Evolutionary conservation across 1,139 yeast genomes (phyloP).

Genomic region (Blastobotrys apis): DNA sequence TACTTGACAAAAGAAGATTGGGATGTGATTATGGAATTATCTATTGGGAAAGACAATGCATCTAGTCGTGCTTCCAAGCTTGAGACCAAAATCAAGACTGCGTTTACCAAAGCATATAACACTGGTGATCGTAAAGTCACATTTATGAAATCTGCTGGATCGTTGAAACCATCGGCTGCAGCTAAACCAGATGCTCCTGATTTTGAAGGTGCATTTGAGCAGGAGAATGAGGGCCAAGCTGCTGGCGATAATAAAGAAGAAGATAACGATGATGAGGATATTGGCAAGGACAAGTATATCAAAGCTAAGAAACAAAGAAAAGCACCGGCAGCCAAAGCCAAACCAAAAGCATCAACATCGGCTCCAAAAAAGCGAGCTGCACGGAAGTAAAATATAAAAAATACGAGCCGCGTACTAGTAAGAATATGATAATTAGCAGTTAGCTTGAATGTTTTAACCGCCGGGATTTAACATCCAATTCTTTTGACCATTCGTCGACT

Average conservation of each 20-base stretch:
- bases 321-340: slow-evolving; percentile 16
- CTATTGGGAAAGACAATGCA: slow-evolving; percentile 54
- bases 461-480: slow-evolving; percentile 43
- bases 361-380: slow-evolving; percentile 3
- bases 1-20: slow-evolving; percentile 87
- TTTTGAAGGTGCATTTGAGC: slow-evolving; percentile 47
- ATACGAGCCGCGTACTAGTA: too few species aligned
- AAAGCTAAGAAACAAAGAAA: slow-evolving; percentile 32
- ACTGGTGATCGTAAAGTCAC: slow-evolving; percentile 76
- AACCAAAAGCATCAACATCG: not conserved
- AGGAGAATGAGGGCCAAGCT: slow-evolving; percentile 45
- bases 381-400: not conserved
- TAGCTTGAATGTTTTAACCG: slow-evolving; percentile 24
- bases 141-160: slow-evolving; percentile 62
- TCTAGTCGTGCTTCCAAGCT: slow-evolving; percentile 51
- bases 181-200: slow-evolving; percentile 46
- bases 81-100: slow-evolving; percentile 70
- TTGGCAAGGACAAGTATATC: slow-evolving; percentile 56
- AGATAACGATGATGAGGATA: slow-evolving; percentile 40
- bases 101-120: slow-evolving; percentile 84
- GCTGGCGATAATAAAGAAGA: slow-evolving; percentile 42
- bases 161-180: slow-evolving; percentile 37
- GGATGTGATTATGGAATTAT: slow-evolving; percentile 79
- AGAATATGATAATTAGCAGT: not conserved
- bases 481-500: slow-evolving; percentile 57